Conservation (phyloP, 2,329 filamentous ascomycete species). For the Nemania bipapillata region DNA sequence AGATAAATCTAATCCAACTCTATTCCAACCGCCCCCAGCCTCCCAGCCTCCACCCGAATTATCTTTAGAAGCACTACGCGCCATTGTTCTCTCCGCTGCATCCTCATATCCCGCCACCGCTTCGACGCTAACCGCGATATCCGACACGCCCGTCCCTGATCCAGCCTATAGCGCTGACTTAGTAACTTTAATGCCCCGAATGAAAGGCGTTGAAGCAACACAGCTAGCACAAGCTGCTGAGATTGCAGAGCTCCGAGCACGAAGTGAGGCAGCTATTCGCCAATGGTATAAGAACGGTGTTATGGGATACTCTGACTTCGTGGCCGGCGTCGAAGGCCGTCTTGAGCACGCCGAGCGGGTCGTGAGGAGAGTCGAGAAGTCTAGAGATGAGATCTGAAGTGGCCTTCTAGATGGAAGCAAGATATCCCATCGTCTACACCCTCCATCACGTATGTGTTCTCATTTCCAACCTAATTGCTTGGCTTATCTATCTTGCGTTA, state of each 20-base stretch:
- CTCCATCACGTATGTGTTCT: background rate
- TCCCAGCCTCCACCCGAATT: slow-evolving; percentile 64
- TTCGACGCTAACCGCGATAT: slow-evolving; percentile 67
- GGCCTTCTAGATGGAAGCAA: background rate
- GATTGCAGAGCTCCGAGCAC: slow-evolving; percentile 70
- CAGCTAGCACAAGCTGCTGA: slow-evolving; percentile 71
- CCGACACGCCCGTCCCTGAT: slow-evolving; percentile 67
- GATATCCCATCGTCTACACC: background rate
- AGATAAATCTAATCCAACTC: slow-evolving; percentile 66
- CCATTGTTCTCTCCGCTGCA: slow-evolving; percentile 67
- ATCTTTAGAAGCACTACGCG: slow-evolving; percentile 61
- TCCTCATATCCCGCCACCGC: slow-evolving; percentile 66
- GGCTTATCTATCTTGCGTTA: background rate
- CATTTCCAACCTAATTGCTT: background rate
- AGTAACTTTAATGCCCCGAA: slow-evolving; percentile 68
- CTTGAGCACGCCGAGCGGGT: slow-evolving; percentile 72
- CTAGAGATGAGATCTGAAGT: slow-evolving; percentile 59
- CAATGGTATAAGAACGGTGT: slow-evolving; percentile 80
- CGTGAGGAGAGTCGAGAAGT: slow-evolving; percentile 72
- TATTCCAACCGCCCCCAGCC: slow-evolving; percentile 63
- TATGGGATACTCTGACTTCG: slow-evolving; percentile 72
- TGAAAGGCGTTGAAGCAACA: slow-evolving; percentile 68
- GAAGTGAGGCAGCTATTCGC: slow-evolving; percentile 71
- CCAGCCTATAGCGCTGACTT: slow-evolving; percentile 66
- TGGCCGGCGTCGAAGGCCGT: slow-evolving; percentile 77